Evolutionary conservation across 2,329 filamentous ascomycete genomes (phyloP).

Genomic region (Cladosporium sp.): DNA sequence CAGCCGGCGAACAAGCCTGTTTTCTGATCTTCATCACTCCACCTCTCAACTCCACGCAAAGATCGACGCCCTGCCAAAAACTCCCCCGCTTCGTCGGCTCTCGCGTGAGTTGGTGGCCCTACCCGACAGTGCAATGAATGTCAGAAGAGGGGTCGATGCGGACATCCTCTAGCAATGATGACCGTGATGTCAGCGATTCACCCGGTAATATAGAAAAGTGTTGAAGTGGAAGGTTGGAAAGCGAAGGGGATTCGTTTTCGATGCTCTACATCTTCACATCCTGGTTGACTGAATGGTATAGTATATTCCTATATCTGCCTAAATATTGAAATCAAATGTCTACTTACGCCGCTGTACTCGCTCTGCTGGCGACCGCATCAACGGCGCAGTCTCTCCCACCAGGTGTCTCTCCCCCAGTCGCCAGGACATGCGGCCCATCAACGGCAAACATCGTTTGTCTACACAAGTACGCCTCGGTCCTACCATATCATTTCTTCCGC

Average conservation of each 20-base stretch:
- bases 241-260: too few species aligned
- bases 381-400: constrained; percentile 4
- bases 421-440: constrained; percentile 18
- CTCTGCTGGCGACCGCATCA: not conserved
- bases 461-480: constrained; percentile 34
- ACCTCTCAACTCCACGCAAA: too few species aligned
- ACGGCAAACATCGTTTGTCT: constrained; percentile 33
- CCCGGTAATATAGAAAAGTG: too few species aligned
- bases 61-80: not conserved
- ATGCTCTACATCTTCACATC: not conserved
- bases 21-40: too few species aligned
- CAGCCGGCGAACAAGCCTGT: too few species aligned
- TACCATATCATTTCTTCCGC: constrained; percentile 38
- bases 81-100: not conserved
- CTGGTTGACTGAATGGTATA: not conserved
- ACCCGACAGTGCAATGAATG: too few species aligned
- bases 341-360: not conserved
- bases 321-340: not conserved
- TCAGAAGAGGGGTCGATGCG: not conserved
- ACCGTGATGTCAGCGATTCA: not conserved
- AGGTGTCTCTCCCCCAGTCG: constrained; percentile 14
- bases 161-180: not conserved
- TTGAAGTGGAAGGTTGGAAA: too few species aligned
- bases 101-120: too few species aligned
- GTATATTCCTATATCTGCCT: too few species aligned